These are phyloP conservation scores for Populus hybrid DNA, from an alignment of 441 rosid species.

Conservation along the genomic window DNA sequence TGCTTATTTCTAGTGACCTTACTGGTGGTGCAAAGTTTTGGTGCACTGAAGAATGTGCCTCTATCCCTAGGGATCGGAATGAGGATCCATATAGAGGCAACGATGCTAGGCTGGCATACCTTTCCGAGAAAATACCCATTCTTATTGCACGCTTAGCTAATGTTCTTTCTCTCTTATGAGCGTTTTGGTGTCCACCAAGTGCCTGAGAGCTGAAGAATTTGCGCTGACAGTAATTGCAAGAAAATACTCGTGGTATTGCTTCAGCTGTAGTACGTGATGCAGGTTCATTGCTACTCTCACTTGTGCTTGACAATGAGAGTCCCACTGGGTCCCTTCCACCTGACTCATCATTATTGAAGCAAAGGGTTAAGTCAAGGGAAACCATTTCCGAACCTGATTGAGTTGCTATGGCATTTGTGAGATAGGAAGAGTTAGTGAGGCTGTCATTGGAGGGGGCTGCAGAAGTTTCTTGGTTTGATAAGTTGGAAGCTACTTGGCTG, in stretches of 20 bases:
- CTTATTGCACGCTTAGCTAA: conserved; percentile 50
- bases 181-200: conserved; percentile 59
- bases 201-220: conserved; percentile 57
- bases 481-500: conserved; percentile 70
- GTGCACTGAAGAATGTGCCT: conserved; percentile 46
- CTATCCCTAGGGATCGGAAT: conserved; percentile 41
- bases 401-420: conserved; percentile 19
- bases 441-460: conserved; percentile 34
- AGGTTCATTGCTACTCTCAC: conserved; percentile 56
- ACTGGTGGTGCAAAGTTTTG: conserved; percentile 26
- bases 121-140: conserved; percentile 41
- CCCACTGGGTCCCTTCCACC: conserved; percentile 35
- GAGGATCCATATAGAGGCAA: conserved; percentile 42
- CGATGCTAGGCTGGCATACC: conserved; percentile 38
- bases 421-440: conserved; percentile 24
- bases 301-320: conserved; percentile 57
- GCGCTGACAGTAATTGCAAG: conserved; percentile 52
- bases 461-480: conserved; percentile 39
- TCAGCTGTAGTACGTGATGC: conserved; percentile 26
- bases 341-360: conserved; percentile 34
- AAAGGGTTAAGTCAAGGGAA: conserved; percentile 53
- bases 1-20: conserved; percentile 27
- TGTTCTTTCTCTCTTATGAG: conserved; percentile 52
- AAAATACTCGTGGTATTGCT: conserved; percentile 40
- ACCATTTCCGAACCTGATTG: conserved; percentile 30